phyloP scores from a whole-genome alignment of 495 filamentous ascomycete species.

The Entonaema liquescens region DNA sequence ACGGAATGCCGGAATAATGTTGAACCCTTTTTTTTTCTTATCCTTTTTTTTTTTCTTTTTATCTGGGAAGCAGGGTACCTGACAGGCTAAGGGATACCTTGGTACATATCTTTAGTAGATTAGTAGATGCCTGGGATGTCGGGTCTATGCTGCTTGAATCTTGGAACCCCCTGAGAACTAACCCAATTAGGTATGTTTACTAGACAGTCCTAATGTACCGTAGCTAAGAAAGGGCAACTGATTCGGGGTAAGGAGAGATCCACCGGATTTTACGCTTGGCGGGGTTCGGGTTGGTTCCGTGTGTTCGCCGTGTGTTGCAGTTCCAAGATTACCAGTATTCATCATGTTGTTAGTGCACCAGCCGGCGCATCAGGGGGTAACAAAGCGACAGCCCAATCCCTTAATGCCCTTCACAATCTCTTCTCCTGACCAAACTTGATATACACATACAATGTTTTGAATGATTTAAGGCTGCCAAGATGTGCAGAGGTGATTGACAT shows the following conservation, averaged over 20 bases:
- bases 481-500: neutral
- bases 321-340: conserved; percentile 22
- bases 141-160: neutral
- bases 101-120: too few relatives aligned
- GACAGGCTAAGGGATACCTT: too few relatives aligned
- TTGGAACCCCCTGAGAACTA: conserved; percentile 12
- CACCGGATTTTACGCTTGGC: conserved; percentile 4
- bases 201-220: conserved; percentile 24
- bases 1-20: conserved; percentile 15
- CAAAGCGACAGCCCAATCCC: neutral
- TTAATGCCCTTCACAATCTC: conserved; percentile 37
- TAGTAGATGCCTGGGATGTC: neutral
- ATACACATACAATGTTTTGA: neutral
- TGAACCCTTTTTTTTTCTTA: conserved; percentile 1
- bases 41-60: too few relatives aligned
- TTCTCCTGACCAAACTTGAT: conserved; percentile 10
- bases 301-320: conserved; percentile 22
- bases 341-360: neutral
- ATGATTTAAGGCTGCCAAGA: conserved; percentile 15
- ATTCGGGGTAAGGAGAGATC: conserved; percentile 12
- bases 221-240: conserved; percentile 25
- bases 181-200: conserved; percentile 17
- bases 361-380: conserved; percentile 20
- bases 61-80: neutral
- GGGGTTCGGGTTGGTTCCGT: conserved; percentile 16